Percentiles rank a stretch among this genome's conserved stretches.
Evolutionary conservation across 1,139 yeast genomes (phyloP).

Genomic region (Arxiozyma slooffiae): DNA sequence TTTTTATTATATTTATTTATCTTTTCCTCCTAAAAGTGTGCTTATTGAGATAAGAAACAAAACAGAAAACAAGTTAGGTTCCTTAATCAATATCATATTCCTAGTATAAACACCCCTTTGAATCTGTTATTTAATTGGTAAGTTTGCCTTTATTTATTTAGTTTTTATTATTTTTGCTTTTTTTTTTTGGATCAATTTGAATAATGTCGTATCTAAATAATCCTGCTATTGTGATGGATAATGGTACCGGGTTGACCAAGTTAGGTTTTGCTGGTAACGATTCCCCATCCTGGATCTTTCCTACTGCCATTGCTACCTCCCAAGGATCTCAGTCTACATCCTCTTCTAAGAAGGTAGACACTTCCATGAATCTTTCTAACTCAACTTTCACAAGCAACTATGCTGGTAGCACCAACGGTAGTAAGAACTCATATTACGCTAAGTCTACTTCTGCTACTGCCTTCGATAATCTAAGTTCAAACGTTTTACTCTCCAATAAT

Average conservation of each 20-base stretch:
- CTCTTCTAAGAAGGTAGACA: conserved; percentile 7
- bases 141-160: no score
- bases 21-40: no score
- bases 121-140: not conserved
- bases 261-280: conserved; percentile 98
- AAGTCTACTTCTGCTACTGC: conserved; percentile 31
- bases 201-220: conserved; percentile 44
- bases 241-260: conserved; percentile 94
- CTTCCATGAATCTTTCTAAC: conserved; percentile 8
- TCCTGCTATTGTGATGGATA: conserved; percentile 91
- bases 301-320: conserved; percentile 89
- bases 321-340: conserved; percentile 17
- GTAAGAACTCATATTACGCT: conserved; percentile 24
- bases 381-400: not conserved
- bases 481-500: conserved; percentile 36
- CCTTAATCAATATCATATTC: not conserved
- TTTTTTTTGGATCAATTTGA: no score
- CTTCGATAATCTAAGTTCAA: conserved; percentile 22
- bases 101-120: not conserved
- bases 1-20: no score
- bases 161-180: no score
- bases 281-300: conserved; percentile 93
- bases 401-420: conserved; percentile 19
- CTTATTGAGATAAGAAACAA: not conserved
- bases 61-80: not conserved